Base-by-base conservation (phyloP, 2,329 filamentous ascomycete genomes). In the Falciphora oryzae region DNA sequence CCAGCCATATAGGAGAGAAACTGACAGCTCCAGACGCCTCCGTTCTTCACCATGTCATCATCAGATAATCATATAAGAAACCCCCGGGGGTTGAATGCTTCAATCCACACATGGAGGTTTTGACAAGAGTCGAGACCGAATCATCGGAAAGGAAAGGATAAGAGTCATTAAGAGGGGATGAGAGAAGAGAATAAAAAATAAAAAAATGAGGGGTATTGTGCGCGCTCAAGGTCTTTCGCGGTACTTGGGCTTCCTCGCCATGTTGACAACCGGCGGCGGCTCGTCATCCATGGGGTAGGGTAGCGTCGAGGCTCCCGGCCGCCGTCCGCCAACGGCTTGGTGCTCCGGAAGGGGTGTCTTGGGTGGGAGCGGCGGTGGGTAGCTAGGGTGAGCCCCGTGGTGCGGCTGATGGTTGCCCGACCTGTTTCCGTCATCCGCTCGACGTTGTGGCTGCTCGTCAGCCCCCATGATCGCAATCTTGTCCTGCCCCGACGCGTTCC, bases 211-310 rank as follows among this genome's bases (percentile, higher is more conserved):
- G 4, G 5, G 18, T 53, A 11, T n/a, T 11, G 2, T 35, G 7
- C 1, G 22, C 18, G 3, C n/a, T 53, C 22, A 53, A n/a, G 44
- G 44, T 65, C 80, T 82, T 28, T 31, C 57, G 8, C 57, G 57
- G 70, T 89, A 91, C 61, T 90, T 89, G 1, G 94, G 94, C 75
- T 97, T 97, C 69, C 89, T 86, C 59, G 90, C 88, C 83, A 92
- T 90, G 71, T 96, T 96, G 10, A 96, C 92, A 8, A 85, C 81
- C 3, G 94, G 94, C 25, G 94, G 93, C 32, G 90, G 89, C 31
- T 89, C 90, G 71, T 96, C 85, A 59, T 87, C 88, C 61, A 91
- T 77, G 0, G 94, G 94, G 74, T 97, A 97, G 0, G 93, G 93
- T 44, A 91, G 82, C 11, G 27, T 63, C 31, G 53, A 14, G 32